Base-by-base conservation (phyloP, 768 basidiomycete species). In the Trametes punicea region DNA sequence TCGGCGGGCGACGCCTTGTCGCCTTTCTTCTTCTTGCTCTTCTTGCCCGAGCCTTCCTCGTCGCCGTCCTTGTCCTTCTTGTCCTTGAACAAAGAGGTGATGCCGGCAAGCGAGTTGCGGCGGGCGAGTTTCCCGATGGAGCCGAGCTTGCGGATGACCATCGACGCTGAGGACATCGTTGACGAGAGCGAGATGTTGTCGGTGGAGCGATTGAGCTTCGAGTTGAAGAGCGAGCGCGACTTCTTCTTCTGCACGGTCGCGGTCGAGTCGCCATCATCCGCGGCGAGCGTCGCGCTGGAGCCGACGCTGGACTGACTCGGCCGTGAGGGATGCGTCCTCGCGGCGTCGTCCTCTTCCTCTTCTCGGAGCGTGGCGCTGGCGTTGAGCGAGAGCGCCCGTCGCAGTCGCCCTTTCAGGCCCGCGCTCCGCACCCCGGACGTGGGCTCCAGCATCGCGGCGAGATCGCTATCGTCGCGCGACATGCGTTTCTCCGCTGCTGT, bases 71-170 rank as follows among this genome's bases (percentile, higher is more conserved):
- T 75, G 44, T 73, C 69, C 56, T 79, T 74, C 70, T 86, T 91
- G 68, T 93, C 92, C 73, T 95, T 96, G 80, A 98, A 97, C 55
- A 98, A 75, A 46, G 88, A 90, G 18, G 93, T 93, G 69, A 98
- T 94, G 26, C 93, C 89, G 50, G 90, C 88, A 36, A 98, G 73
- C 33, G 90, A 93, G 68, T 95, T 96, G 40, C 93, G 79, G 47
- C 93, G 75, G 8, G 93, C 91, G 15, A 97, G 80, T 71, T 90
- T 92, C 29, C 92, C 91, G 73, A 97, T 86, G 34, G 85, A 85
- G 3, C 95, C 90, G 44, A 98, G 84, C 75, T 97, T 98, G 62
- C 95, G 83, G 65, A 97, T 95, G 82, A 98, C 96, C 69, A 98
- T 88, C 40, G 90, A 93, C 20, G 96, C 96, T 47, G 89, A 92